Evolutionary conservation across 192 early-diverging fungal species (phyloP).

Genomic region (Chytriomyces sp.): DNA sequence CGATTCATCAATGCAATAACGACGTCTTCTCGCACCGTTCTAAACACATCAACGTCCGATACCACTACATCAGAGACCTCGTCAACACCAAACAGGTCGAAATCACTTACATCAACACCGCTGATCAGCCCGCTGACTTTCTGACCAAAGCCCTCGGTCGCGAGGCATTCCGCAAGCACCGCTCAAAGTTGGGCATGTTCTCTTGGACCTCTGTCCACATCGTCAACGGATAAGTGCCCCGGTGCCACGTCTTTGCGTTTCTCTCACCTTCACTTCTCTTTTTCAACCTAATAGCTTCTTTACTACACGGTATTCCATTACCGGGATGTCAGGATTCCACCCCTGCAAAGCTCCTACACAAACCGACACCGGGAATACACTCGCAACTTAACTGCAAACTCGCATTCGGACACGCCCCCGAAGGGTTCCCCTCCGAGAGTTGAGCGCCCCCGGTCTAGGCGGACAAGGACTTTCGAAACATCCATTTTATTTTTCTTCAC

Average conservation of each 20-base stretch:
- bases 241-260: background rate
- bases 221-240: background rate
- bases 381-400: too few species aligned
- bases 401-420: too few species aligned
- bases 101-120: conserved; percentile 1
- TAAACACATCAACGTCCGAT: conserved; percentile 19
- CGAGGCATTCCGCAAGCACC: background rate
- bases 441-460: too few species aligned
- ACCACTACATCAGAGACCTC: conserved; percentile 28
- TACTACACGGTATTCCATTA: too few species aligned
- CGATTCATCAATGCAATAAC: conserved; percentile 16
- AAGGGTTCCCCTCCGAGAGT: too few species aligned
- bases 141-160: conserved; percentile 3
- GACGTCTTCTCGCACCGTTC: conserved; percentile 16
- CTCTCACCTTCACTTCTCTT: too few species aligned
- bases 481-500: too few species aligned
- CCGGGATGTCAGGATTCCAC: too few species aligned
- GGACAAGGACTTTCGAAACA: too few species aligned
- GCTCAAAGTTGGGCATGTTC: conserved; percentile 1
- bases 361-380: too few species aligned
- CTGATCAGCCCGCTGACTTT: background rate
- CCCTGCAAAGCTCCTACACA: too few species aligned
- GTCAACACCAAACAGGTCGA: background rate
- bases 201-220: background rate
- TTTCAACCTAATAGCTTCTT: too few species aligned